Base-by-base conservation (phyloP, 1,284 basidiomycete genomes). In the Entoloma clypeatum region DNA sequence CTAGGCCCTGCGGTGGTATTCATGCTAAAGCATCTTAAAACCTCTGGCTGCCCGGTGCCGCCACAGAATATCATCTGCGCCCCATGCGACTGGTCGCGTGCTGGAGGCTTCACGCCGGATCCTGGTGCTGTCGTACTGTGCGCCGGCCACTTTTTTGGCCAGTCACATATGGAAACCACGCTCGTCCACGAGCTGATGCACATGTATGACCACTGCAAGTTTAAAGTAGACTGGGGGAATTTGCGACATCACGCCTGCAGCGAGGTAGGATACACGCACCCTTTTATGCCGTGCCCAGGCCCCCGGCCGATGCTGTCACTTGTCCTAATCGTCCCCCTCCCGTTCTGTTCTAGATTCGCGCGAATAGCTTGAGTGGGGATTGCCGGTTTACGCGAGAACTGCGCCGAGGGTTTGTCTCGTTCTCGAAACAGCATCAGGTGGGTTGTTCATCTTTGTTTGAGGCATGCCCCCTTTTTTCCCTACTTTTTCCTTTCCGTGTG, bases 181-280 rank as follows among this genome's bases (percentile, higher is more conserved):
- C 68, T 98, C 22, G 78, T 90, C 11, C 95, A 99, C 57, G 95
- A 99, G 59, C 79, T 98, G 43, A 69, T 98, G n/a, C 95, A 98
- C 63, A 85, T 93, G 74, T 98, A 87, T 59, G 95, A 98, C 60
- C 89, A 96, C 52, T 90, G 89, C 62, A 82, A 85, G 59, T 98
- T 98, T 70, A 84, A 92, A 44, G 87, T 96, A 1, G 84, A 96
- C 62, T 97, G 92, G 92, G 66, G 61, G 38, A 87, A 98, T 62
- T 63, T 98, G 39, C 69, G 92, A 40, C 93, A 97, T 67, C 92
- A 95, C 61, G 95, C 95, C 0, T 98, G 94, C 61, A 90, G 84
- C 55, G 94, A 98, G 77, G 92, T 94, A 18, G 21, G 44, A 40
- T 11, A 14, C 31, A 10, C 16, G 35, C 4, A 19, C 31, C 28